Evolutionary conservation across 306 rosid genomes (phyloP), one percentile per base, ranked within the genome.

Genomic region (Ziziphus jujuba): DNA sequence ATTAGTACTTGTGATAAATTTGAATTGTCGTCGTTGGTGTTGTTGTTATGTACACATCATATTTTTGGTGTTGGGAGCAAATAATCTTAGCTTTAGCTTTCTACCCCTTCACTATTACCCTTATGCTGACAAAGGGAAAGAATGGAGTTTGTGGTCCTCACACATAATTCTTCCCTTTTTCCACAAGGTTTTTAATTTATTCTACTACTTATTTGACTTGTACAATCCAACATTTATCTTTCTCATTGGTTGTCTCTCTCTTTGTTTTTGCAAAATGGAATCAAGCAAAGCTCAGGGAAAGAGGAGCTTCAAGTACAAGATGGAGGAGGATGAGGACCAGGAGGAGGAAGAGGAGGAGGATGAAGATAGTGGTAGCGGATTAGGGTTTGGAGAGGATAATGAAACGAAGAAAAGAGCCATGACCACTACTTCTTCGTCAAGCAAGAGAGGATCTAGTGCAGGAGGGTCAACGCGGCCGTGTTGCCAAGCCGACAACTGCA

Each of bases 401-500:
- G 34, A 31, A 10, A 72, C 63, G 67, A 84, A 74, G 67, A 85
- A 73, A 74, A 85, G 75, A 66, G 66, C 63, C 43, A 23, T 44
- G 21, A 22, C 48, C 25, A 2, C n/a, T 16, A 6, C 61, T 75
- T 61, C 82, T 63, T 53, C 48, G 47, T 24, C 59, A 17, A 54
- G 53, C 23, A 81, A 76, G 79, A 80, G 75, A 76, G 87, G 82
- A 23, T 83, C 90, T 25, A 75, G 69, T 22, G 76, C 49, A 23
- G 87, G 91, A 20, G 74, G 80, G 5, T 76, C 91, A 61, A 51
- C 77, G 22, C 62, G 81, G 38, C 77, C 88, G 43, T 73, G 85
- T 58, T 82, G 99, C 59, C 97, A 88, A 48, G 99, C 78, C 4
- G 95, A 87, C 28, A 51, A 68, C 38, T 95, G 99, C 67, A 76